Percentiles rank a stretch among this genome's conserved stretches.
These are phyloP conservation scores for Chimonanthus praecox DNA, from an alignment of 164 flowering plant genomes.

Conservation along the genomic window DNA sequence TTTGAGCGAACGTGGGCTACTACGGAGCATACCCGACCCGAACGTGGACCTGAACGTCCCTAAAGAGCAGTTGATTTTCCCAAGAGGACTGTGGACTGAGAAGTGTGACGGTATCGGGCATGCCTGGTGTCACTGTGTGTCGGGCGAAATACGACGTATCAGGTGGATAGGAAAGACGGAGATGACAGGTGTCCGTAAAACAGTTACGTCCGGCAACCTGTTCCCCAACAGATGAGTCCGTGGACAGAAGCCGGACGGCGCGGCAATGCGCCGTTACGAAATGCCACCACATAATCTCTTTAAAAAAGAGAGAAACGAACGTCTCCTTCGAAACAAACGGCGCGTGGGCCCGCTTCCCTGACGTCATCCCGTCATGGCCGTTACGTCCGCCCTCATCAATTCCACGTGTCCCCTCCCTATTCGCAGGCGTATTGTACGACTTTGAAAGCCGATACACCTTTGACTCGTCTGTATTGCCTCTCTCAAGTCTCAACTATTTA, in stretches of 20 bases:
- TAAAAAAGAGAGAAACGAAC: background rate
- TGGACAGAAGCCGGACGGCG: background rate
- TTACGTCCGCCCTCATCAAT: slow-evolving; percentile 33
- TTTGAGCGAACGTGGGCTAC: no score
- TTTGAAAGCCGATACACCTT: slow-evolving; percentile 32
- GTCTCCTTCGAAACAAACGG: slow-evolving; percentile 22
- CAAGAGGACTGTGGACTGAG: no score
- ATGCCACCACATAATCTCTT: background rate
- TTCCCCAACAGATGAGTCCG: background rate
- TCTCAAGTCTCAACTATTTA: no score
- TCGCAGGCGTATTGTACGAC: slow-evolving; percentile 15
- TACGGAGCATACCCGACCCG: no score
- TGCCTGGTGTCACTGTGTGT: no score
- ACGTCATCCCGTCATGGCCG: slow-evolving; percentile 34
- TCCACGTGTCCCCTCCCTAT: slow-evolving; percentile 16
- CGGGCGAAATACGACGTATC: background rate
- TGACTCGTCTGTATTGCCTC: slow-evolving; percentile 16
- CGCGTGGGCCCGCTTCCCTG: slow-evolving; percentile 31
- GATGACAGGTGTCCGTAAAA: background rate
- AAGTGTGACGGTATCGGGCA: no score
- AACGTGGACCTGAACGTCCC: no score
- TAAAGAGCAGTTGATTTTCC: no score
- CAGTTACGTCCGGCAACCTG: background rate
- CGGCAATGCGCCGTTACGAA: background rate
- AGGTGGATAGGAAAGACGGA: background rate